A percentile compares a stretch with the other conserved stretches of the same genome.
Conservation (phyloP, 148 eudicot species). For the Spergularia marina region DNA sequence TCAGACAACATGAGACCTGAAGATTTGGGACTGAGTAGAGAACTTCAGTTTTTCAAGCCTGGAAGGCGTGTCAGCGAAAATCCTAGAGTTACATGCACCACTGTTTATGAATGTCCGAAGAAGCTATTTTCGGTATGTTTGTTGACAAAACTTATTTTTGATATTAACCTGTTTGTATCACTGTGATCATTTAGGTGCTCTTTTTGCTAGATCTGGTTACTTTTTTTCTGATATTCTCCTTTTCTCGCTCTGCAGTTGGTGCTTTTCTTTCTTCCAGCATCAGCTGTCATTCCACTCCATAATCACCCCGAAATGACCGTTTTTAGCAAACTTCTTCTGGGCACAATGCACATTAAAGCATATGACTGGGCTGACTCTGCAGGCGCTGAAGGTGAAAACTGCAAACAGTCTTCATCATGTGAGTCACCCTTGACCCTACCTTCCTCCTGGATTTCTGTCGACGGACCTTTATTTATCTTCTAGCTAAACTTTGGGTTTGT, state of each 20-base stretch:
- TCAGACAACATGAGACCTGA: constrained; percentile 70
- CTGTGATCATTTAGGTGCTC: background rate
- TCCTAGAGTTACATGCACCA: constrained; percentile 56
- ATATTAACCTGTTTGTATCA: background rate
- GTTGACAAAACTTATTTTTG: background rate
- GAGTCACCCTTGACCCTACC: constrained; percentile 25
- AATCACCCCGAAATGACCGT: constrained; percentile 95
- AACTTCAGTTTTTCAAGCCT: constrained; percentile 58
- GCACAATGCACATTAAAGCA: constrained; percentile 75
- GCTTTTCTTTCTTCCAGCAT: constrained; percentile 69
- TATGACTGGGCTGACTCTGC: constrained; percentile 64
- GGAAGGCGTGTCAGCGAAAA: constrained; percentile 27
- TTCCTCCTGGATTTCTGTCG: background rate
- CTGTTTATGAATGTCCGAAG: constrained; percentile 45
- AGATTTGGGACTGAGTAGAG: constrained; percentile 66
- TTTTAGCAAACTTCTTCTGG: constrained; percentile 77
- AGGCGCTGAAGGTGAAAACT: constrained; percentile 22
- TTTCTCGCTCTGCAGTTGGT: constrained; percentile 50
- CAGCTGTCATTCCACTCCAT: constrained; percentile 77
- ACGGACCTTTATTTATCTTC: background rate
- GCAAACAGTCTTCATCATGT: constrained; percentile 36
- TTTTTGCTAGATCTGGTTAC: background rate
- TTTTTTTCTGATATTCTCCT: constrained; percentile 16
- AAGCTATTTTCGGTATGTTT: constrained; percentile 52
- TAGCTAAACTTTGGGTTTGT: constrained; percentile 14